Conservation (phyloP, 257 asterid species). For the Rubia yunnanensis region DNA sequence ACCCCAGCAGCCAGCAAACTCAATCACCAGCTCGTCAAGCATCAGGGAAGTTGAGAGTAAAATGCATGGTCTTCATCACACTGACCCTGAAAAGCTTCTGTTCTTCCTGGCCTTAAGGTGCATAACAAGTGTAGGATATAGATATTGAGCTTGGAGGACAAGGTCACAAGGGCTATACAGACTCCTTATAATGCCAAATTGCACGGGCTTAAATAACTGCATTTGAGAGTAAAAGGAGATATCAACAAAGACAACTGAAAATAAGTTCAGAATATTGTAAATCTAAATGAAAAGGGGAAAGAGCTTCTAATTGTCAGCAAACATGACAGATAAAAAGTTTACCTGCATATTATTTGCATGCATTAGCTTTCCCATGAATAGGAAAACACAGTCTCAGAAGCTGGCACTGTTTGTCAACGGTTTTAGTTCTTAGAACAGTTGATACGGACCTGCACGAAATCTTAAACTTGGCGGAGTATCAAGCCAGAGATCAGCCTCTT, state of each 20-base stretch:
- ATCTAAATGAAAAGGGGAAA: neutral
- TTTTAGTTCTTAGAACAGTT: neutral
- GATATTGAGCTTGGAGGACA: conserved; percentile 52
- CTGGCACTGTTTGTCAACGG: neutral
- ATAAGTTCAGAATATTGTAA: neutral
- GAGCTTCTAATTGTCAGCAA: neutral
- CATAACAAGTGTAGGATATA: conserved; percentile 60
- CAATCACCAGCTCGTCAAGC: conserved; percentile 54
- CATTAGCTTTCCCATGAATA: neutral
- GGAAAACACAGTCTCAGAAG: neutral
- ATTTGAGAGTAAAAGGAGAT: neutral
- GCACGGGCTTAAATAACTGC: neutral
- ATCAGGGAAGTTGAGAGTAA: conserved; percentile 66
- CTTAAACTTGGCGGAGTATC: neutral
- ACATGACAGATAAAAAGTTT: neutral
- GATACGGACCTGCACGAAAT: neutral
- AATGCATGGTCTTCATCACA: conserved; percentile 54
- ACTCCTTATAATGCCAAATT: neutral
- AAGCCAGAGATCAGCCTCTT: neutral
- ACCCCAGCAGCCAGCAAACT: conserved; percentile 77
- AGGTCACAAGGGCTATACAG: conserved; percentile 4
- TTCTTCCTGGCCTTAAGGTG: conserved; percentile 47
- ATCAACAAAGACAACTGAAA: neutral
- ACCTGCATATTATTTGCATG: conserved; percentile 2
- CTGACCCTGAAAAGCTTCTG: conserved; percentile 57